These are phyloP conservation scores for Fusarium temperatum DNA, from an alignment of 2,329 filamentous ascomycete genomes.

Conservation along the genomic window DNA sequence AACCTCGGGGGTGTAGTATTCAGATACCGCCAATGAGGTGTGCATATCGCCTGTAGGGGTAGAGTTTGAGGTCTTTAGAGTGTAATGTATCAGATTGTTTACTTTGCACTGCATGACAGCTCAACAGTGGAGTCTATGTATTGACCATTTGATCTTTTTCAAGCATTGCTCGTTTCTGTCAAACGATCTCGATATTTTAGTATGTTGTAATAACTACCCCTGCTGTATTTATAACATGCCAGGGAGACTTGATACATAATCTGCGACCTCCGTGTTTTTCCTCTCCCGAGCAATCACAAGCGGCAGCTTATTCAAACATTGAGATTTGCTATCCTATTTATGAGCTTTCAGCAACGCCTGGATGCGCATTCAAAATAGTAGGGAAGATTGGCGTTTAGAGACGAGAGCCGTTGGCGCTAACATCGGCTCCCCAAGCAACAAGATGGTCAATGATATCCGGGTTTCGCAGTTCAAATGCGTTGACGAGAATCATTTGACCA, in stretches of 20 bases:
- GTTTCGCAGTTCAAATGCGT: background rate
- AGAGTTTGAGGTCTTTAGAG: too few relatives aligned
- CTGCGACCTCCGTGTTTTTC: background rate
- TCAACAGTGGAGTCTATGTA: too few relatives aligned
- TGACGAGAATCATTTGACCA: background rate
- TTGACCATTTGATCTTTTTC: accelerated
- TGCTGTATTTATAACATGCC: accelerated
- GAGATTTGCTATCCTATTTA: background rate
- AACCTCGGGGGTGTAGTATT: background rate
- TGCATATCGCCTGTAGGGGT: background rate
- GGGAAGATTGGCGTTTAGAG: accelerated
- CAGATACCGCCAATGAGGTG: conserved; percentile 2
- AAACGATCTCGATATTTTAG: too few relatives aligned
- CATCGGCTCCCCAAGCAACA: background rate
- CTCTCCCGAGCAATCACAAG: background rate
- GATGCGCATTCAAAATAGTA: accelerated
- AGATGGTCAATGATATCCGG: accelerated
- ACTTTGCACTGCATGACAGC: too few relatives aligned
- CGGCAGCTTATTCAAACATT: background rate
- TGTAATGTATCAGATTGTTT: too few relatives aligned
- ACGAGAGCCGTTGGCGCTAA: accelerated
- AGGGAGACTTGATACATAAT: background rate
- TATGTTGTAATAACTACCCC: background rate
- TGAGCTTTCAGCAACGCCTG: background rate
- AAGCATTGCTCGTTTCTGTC: accelerated